Base-by-base conservation (phyloP, 177 flowering plant genomes). In the Vitis hybrid region DNA sequence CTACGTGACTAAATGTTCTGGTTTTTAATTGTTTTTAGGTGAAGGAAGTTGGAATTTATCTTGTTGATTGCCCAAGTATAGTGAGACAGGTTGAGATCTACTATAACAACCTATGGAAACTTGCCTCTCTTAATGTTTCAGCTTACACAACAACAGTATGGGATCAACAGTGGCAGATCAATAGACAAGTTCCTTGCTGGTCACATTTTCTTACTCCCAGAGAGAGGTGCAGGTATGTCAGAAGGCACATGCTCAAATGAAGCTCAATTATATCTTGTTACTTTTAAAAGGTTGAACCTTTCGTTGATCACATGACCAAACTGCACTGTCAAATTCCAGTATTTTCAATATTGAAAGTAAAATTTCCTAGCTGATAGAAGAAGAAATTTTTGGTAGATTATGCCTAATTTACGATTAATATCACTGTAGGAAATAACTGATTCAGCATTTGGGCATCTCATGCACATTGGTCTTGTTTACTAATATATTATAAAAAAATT, bases 121-220 rank as follows among this genome's bases (percentile, higher is more conserved):
- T 92, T 74, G 77, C 87, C 22, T 75, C 80, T 74, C 89, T 92
- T 16, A 85, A 94, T 79, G 80, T 83, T 71, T 78, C 95, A 51
- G 75, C 75, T 52, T 75, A 85, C 76, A 90, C 94, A 13, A 85
- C 56, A 82, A 74, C 68, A 12, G 79, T 84, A 51, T 83, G 78
- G 82, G 98, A 94, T 78, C 84, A 79, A 15, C 88, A 89, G 52
- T 90, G 95, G 95, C 97, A 92, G 77, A 61, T 80, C 53, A 72
- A 68, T 57, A 81, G 98, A 79, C 82, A 79, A 72, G 95, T 92
- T 69, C 98, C 97, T 56, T 92, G 98, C 71, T 94, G 97, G 97
- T 92, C 98, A 15, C 91, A 89, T 83, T 94, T 91, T 68, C 53
- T 92, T 50, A 64, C 75, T 13, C 53, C 74, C 16, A 64, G 82